Base-by-base conservation (phyloP, 352 stramenopile genomes). In the Pythium monospermum region DNA sequence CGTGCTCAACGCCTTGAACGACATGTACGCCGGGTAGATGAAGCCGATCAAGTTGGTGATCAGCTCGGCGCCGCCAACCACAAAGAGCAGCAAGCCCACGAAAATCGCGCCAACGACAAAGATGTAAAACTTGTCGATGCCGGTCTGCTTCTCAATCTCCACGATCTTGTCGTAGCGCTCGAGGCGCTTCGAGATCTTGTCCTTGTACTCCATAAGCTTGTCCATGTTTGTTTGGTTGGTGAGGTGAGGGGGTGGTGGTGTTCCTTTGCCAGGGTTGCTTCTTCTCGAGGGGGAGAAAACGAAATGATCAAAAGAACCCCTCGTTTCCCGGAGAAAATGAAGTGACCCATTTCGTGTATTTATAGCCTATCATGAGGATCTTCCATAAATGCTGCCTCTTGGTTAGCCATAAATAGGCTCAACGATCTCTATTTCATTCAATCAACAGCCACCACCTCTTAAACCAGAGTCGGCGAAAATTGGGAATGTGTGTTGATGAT, bases 91-190 rank as follows among this genome's bases (percentile, higher is more conserved):
- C 27, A 89, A 57, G 56, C 80, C 69, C 16, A 65, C 33, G 26
- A 94, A 43, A 26, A 85, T 30, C 18, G 68, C 26, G 27, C 37
- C 68, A 11, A 61, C 73, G 31, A 67, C 52, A 58, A 91, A 89
- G 57, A 94, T 81, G 71, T 90, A 94, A 61, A 94, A 91, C 75
- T 94, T 94, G 68, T 91, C 80, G 37, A 94, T 64, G 31, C 80
- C 83, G 36, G 80, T 91, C 63, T 88, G 71, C 70, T 90, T 85
- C 69, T 94, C 83, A 28, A 91, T 56, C 57, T 93, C 78, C 37
- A 85, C 73, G 57, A 93, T 69, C 72, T 90, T 85, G 6, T 88
- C 76, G 59, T 91, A 91, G 51, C 76, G 73, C 64, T 88, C 79
- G 53, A 93, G 68, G 62, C 82, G 80, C 65, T 70, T 65, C 49